Evolutionary conservation across 2,329 filamentous ascomycete species (phyloP), one percentile per base, ranked within the genome.

Genomic region (Colletotrichum sp.): DNA sequence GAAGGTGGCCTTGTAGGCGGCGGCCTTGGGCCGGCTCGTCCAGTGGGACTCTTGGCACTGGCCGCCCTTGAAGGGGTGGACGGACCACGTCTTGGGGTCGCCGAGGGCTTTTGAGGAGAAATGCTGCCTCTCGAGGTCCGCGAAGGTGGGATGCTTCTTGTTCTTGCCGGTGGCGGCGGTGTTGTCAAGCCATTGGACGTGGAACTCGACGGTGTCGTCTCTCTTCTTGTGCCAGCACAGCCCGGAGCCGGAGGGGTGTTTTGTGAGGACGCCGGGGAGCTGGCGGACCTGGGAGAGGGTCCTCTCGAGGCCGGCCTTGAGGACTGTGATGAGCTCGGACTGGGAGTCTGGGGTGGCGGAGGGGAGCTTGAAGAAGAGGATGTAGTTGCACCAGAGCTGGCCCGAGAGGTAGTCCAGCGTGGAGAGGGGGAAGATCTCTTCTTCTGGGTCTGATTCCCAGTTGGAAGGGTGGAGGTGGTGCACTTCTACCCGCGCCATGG

Each of bases 1-100:
- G 66, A 88, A 85, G 77, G 84, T 88, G 1, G 83, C 83, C 70
- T 87, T 83, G 78, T 84, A 88, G 0, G 83, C 85, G 1, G 86
- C 80, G 1, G 82, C 78, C 2, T 80, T 76, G 4, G 86, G 86
- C 10, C 78, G 83, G 12, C 71, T 78, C 30, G 83, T 80, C 0
- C 82, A 82, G 16, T 83, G 79, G 8, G 83, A 82, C 68, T 86
- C 85, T 1, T 84, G 83, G 76, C 83, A 84, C 77, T 85, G 82
- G n/a, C 84, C 84, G 65, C 84, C 84, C 10, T 80, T 83, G 84
- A 87, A 86, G 0, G 81, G 80, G 2, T 80, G 77, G 9, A 85
- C 81, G 68, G 82, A 82, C 82, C 83, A 86, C 36, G 75, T 48
- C 4, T 80, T 79, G 28, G 83, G 79, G 60, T 85, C 79, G 3